These are phyloP conservation scores for Filobasidium floriforme DNA, from an alignment of 768 basidiomycete species.

Conservation along the genomic window DNA sequence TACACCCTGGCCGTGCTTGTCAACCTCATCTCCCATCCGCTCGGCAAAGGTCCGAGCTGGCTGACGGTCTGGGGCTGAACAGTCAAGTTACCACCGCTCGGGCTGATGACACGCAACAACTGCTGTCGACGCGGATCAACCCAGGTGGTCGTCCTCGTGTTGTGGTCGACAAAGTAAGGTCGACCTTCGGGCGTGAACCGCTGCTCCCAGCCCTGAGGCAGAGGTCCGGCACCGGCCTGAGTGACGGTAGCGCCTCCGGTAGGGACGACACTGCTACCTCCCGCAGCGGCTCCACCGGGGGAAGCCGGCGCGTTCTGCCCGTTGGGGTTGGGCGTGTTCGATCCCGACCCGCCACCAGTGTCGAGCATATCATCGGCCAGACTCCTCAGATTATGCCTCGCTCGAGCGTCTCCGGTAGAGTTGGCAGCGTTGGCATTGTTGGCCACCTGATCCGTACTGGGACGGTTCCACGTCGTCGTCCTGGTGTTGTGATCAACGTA, in stretches of 20 bases:
- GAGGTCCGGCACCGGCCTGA: slow-evolving; percentile 69
- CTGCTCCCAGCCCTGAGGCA: slow-evolving; percentile 98
- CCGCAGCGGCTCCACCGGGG: slow-evolving; percentile 26
- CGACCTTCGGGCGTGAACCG: slow-evolving; percentile 96
- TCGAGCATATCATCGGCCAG: slow-evolving; percentile 47
- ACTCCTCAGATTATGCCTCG: slow-evolving; percentile 45
- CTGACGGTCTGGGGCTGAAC: slow-evolving; percentile 92
- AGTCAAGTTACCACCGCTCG: slow-evolving; percentile 71
- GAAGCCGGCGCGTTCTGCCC: slow-evolving; percentile 27
- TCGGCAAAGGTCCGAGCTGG: slow-evolving; percentile 91
- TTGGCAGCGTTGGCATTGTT: slow-evolving; percentile 54
- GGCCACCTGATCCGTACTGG: slow-evolving; percentile 65
- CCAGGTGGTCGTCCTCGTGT: slow-evolving; percentile 99
- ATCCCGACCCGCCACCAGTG: slow-evolving; percentile 45
- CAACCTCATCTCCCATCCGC: slow-evolving; percentile 99
- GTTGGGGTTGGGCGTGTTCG: slow-evolving; percentile 47
- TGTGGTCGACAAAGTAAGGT: slow-evolving; percentile 98
- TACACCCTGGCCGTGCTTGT: slow-evolving; percentile 97
- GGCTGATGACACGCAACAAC: slow-evolving; percentile 92
- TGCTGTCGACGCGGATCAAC: slow-evolving; percentile 97
- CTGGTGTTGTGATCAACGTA: slow-evolving; percentile 99
- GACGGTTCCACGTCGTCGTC: slow-evolving; percentile 94
- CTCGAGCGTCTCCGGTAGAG: slow-evolving; percentile 42
- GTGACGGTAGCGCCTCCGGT: slow-evolving; percentile 47
- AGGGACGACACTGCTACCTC: slow-evolving; percentile 24